These are phyloP conservation scores for Coemansia biformis DNA, from an alignment of 192 early-diverging fungal genomes.

Conservation along the genomic window DNA sequence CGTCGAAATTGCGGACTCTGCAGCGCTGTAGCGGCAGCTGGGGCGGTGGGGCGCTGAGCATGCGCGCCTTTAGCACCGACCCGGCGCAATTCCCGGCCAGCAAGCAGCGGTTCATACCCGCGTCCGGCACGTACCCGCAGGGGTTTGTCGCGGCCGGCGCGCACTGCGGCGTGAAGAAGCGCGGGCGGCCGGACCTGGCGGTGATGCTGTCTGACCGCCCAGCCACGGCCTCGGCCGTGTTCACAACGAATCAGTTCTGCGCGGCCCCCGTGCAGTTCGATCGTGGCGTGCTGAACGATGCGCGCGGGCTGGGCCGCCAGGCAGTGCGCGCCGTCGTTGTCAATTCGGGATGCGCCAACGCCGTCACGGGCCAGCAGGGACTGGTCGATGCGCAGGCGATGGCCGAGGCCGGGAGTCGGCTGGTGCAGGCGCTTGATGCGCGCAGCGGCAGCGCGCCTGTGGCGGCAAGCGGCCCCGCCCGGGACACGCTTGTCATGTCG, in stretches of 20 bases:
- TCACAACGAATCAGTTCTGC: slow-evolving; percentile 87
- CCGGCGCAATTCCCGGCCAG: slow-evolving; percentile 37
- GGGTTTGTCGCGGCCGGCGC: slow-evolving; percentile 80
- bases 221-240: slow-evolving; percentile 79
- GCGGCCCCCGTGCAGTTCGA: slow-evolving; percentile 86
- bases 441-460: neutral
- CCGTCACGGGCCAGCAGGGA: slow-evolving; percentile 85
- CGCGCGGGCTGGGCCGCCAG: slow-evolving; percentile 38
- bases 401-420: slow-evolving; percentile 53
- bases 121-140: slow-evolving; percentile 70
- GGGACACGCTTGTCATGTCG: slow-evolving; percentile 75
- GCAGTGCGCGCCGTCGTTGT: slow-evolving; percentile 58
- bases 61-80: slow-evolving; percentile 26
- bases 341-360: slow-evolving; percentile 95
- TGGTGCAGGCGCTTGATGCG: slow-evolving; percentile 39
- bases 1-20: slow-evolving; percentile 8
- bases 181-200: slow-evolving; percentile 70
- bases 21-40: slow-evolving; percentile 8
- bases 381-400: slow-evolving; percentile 71
- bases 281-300: slow-evolving; percentile 54
- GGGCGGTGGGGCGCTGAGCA: neutral
- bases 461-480: neutral
- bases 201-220: slow-evolving; percentile 68
- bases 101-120: slow-evolving; percentile 66
- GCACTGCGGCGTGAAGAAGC: slow-evolving; percentile 78